A percentile compares a stretch with the other conserved stretches of the same genome.
Conservation (phyloP, 2,329 filamentous ascomycete genomes). For the Metarhizium sp. region DNA sequence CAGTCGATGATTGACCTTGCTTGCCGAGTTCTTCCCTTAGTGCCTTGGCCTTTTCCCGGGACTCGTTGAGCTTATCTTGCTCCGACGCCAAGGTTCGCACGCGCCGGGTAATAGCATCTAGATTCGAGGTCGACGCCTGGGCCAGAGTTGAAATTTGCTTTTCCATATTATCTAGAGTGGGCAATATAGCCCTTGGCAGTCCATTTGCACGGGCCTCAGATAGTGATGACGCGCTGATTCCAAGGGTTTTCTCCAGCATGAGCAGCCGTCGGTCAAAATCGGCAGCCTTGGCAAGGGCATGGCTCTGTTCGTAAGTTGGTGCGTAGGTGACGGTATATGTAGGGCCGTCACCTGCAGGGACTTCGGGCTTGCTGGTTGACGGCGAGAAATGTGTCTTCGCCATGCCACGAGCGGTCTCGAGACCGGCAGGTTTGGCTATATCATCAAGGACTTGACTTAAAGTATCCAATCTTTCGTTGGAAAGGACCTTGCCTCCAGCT, state of each 20-base stretch:
- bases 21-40: constrained; percentile 50
- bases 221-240: constrained; percentile 61
- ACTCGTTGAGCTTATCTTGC: constrained; percentile 61
- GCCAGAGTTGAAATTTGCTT: constrained; percentile 70
- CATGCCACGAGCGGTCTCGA: constrained; percentile 7
- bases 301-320: constrained; percentile 55
- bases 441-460: constrained; percentile 65
- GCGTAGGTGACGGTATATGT: constrained; percentile 59
- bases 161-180: constrained; percentile 71
- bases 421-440: constrained; percentile 33
- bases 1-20: constrained; percentile 30
- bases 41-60: constrained; percentile 51
- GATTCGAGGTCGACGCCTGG: constrained; percentile 59
- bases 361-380: constrained; percentile 11
- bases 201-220: constrained; percentile 51
- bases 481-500: constrained; percentile 35
- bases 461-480: constrained; percentile 40
- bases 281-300: constrained; percentile 69
- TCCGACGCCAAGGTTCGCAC: constrained; percentile 64
- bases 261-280: constrained; percentile 80
- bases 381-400: constrained; percentile 7
- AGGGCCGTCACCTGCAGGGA: constrained; percentile 21
- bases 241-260: constrained; percentile 71
- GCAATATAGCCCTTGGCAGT: constrained; percentile 62
- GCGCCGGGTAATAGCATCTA: constrained; percentile 62